Base-by-base conservation (phyloP, 1,284 basidiomycete species). In the Moesziomyces antarcticus region DNA sequence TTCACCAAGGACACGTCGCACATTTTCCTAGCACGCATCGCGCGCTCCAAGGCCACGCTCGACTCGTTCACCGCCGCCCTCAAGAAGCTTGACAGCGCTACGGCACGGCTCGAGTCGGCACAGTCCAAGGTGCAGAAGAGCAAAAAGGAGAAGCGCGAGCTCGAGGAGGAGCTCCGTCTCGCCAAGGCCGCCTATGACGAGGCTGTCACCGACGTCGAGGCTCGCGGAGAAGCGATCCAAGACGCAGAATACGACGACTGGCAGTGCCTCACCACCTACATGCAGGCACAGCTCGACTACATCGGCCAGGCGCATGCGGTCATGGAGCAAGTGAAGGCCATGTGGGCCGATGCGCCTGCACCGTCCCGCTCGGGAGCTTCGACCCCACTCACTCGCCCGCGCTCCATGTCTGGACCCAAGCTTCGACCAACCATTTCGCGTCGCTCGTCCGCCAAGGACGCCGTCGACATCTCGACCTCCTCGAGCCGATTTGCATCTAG, bases 131-230 rank as follows among this genome's bases (percentile, higher is more conserved):
- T 75, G 21, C 77, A 80, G 50, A 80, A 79, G 68, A 77, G 74
- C 49, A 78, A 77, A 46, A 77, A 78, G 48, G 78, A 80, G 49
- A 80, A 77, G 64, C 68, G 78, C 33, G 77, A 80, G 30, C 49
- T 80, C 33, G 75, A 80, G 37, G 78, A 80, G 30, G 78, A 80
- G 52, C 51, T 80, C 16, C 64, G 78, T 16, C 62, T 72, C 9
- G 78, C 78, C 3, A 75, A 73, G 27, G 76, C 77, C 20, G 65
- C 67, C 13, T 79, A 78, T 55, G 77, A 80, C 35, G 72, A 80
- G 43, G 74, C 77, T 3, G 66, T 75, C 43, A 67, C 68, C 13
- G 78, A 80, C 41, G 72, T 79, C 16, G 75, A 80, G 40, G 56
- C 52, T 21, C 60, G 77, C 5, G 72, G 67, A 7, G 58, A 75